Conservation (phyloP, 1,139 yeast species). For the Candida albicans region DNA sequence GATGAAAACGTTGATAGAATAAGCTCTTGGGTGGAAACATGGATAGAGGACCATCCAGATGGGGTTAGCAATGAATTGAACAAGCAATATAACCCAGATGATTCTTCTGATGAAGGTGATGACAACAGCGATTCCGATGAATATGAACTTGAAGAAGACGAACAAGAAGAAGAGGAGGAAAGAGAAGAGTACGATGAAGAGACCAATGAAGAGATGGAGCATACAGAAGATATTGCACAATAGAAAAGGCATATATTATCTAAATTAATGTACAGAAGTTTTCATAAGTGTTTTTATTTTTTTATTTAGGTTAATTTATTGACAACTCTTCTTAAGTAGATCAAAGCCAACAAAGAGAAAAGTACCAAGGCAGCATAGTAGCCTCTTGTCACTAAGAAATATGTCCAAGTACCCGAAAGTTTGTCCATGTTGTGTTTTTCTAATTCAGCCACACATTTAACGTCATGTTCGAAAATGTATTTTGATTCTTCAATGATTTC, state of each 20-base stretch:
- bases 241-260: conserved; percentile 2
- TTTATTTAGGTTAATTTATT: conserved; percentile 11
- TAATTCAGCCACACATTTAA: conserved; percentile 60
- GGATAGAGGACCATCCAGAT: conserved; percentile 54
- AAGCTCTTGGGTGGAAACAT: conserved; percentile 67
- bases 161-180: conserved; percentile 9
- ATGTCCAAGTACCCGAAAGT: conserved; percentile 56
- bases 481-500: conserved; percentile 70
- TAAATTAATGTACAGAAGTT: too few species aligned
- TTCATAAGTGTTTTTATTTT: not conserved
- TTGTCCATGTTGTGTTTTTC: conserved; percentile 61
- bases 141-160: conserved; percentile 8
- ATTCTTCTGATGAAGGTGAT: conserved; percentile 9
- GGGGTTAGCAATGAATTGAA: conserved; percentile 36
- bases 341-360: conserved; percentile 24
- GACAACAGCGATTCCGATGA: conserved; percentile 9
- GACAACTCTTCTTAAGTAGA: conserved; percentile 28
- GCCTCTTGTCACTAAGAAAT: conserved; percentile 52
- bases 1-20: conserved; percentile 79
- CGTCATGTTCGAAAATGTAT: conserved; percentile 65
- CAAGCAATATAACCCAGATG: conserved; percentile 16
- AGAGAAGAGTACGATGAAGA: conserved; percentile 9
- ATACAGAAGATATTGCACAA: conserved; percentile 13
- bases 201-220: conserved; percentile 13
- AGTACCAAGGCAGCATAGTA: conserved; percentile 37